A percentile compares a stretch with the other conserved stretches of the same genome.
Conservation (phyloP, 331 rosid species). For the Malus hybrid region DNA sequence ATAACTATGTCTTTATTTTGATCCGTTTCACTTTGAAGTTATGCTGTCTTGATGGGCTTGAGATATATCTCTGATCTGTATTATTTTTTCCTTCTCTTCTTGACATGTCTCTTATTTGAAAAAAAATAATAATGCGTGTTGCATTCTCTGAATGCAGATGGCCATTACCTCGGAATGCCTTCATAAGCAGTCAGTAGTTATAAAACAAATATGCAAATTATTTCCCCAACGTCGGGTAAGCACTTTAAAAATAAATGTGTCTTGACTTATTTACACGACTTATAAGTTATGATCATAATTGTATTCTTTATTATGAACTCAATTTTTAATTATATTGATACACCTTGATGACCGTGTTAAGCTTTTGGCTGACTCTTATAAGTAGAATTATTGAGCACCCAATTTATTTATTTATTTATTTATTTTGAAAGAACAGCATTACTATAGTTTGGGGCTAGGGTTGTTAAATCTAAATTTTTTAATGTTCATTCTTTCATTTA, state of each 20-base stretch:
- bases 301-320: neutral
- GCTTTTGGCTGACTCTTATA: neutral
- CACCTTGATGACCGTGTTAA: neutral
- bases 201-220: constrained; percentile 88
- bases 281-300: neutral
- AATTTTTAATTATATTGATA: neutral
- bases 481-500: constrained; percentile 22
- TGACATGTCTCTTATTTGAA: neutral
- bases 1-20: neutral
- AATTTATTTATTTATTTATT: neutral
- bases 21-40: constrained; percentile 5
- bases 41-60: neutral
- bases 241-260: neutral
- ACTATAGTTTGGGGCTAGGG: neutral
- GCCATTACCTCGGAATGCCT: constrained; percentile 93
- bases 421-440: neutral
- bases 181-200: constrained; percentile 83
- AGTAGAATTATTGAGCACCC: neutral
- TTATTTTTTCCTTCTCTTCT: neutral
- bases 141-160: constrained; percentile 42
- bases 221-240: constrained; percentile 93
- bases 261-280: neutral
- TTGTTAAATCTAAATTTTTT: neutral
- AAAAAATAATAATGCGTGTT: constrained; percentile 10
- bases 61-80: neutral